Percentiles rank a stretch among this genome's conserved stretches.
Conservation (phyloP, 352 stramenopile genomes). For the Globisporangium splendens region DNA sequence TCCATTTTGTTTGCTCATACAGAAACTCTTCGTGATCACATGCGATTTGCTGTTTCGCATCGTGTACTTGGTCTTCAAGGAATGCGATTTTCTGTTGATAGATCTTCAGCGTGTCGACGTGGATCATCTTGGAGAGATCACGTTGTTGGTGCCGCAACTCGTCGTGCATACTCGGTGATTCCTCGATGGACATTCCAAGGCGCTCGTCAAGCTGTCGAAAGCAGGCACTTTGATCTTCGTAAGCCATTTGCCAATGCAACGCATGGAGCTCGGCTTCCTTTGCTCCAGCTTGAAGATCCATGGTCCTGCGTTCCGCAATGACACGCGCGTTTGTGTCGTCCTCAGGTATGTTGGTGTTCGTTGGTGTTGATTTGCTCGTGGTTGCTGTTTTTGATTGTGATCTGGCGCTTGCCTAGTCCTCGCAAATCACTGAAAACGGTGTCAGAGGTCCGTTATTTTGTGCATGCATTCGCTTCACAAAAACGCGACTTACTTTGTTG, state of each 20-base stretch:
- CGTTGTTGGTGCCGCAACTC: not conserved
- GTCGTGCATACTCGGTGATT: slow-evolving; percentile 10
- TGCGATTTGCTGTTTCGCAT: slow-evolving; percentile 49
- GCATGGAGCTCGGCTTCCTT: slow-evolving; percentile 37
- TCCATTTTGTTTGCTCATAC: slow-evolving; percentile 61
- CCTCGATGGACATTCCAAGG: slow-evolving; percentile 46
- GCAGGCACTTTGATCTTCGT: slow-evolving; percentile 27
- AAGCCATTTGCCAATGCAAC: slow-evolving; percentile 34
- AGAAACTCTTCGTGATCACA: slow-evolving; percentile 65
- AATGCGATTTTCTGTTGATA: slow-evolving; percentile 49
- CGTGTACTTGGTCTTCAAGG: slow-evolving; percentile 41
- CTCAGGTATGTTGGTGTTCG: too few species aligned
- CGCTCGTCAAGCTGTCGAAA: slow-evolving; percentile 23
- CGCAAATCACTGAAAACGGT: slow-evolving; percentile 2
- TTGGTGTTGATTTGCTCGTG: not conserved
- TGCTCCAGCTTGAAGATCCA: slow-evolving; percentile 29
- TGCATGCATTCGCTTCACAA: not conserved
- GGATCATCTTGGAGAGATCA: slow-evolving; percentile 5
- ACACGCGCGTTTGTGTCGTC: not conserved
- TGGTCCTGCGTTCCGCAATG: slow-evolving; percentile 12
- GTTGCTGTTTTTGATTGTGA: not conserved
- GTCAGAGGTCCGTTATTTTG: not conserved
- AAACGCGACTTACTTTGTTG: slow-evolving; percentile 8
- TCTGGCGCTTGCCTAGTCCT: slow-evolving; percentile 2
- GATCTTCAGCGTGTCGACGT: slow-evolving; percentile 13